Conservation (phyloP, 2,329 filamentous ascomycete species). For the Cladorrhinum sp. region DNA sequence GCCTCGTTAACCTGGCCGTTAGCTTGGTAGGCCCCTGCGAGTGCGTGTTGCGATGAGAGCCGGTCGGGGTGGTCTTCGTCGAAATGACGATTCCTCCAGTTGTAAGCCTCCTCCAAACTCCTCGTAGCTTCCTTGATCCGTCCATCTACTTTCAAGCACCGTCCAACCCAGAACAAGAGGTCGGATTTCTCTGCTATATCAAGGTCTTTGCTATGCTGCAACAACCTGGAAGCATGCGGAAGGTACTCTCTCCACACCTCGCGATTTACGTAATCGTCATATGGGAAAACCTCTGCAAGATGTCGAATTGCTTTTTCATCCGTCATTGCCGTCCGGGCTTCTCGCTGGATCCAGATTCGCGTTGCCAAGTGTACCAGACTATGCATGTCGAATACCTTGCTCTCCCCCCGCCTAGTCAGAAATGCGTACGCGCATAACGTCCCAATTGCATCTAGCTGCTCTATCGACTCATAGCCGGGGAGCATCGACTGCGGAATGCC, state of each 20-base stretch:
- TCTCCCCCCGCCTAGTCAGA: conserved; percentile 26
- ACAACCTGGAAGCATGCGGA: conserved; percentile 29
- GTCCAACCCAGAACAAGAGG: conserved; percentile 11
- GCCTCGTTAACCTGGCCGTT: conserved; percentile 26
- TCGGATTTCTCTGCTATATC: conserved; percentile 21
- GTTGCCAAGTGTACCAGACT: conserved; percentile 36
- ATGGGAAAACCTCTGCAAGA: conserved; percentile 16
- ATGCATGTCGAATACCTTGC: conserved; percentile 36
- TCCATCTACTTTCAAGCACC: neutral
- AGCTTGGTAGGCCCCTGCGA: conserved; percentile 9
- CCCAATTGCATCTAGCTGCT: conserved; percentile 31
- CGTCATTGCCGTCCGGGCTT: conserved; percentile 8
- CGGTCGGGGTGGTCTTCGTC: conserved; percentile 6
- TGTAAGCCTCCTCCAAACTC: neutral
- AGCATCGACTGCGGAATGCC: conserved; percentile 33
- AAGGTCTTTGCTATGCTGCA: conserved; percentile 21
- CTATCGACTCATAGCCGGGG: conserved; percentile 16
- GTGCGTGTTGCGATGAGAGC: neutral
- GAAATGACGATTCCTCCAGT: neutral
- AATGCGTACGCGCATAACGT: conserved; percentile 35
- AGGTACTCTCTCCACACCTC: conserved; percentile 28
- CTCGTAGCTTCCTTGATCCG: neutral
- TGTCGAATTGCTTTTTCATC: conserved; percentile 15
- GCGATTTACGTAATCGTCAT: conserved; percentile 16
- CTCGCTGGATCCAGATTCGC: conserved; percentile 29